Base-by-base conservation (phyloP, 2,329 filamentous ascomycete genomes). In the Fusarium newnesense region DNA sequence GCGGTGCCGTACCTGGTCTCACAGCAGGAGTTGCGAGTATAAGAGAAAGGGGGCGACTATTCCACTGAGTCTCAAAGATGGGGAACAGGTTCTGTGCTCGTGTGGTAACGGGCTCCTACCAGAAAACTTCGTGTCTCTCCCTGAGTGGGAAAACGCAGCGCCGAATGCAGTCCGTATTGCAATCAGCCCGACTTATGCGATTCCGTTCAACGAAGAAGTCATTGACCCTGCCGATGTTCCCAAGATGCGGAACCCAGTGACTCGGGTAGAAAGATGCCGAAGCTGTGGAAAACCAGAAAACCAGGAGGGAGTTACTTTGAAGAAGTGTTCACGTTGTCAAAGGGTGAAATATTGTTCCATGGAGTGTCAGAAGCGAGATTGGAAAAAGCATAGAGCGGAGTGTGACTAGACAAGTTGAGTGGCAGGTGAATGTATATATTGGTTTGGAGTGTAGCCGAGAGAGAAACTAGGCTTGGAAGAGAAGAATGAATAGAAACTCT, bases 131-230 rank as follows among this genome's bases (percentile, higher is more conserved):
- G 70, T 83, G 43, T 63, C 76, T 7, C 54, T 87, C 11, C 85
- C 85, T 0, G 81, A 83, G 24, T 86, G 86, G 82, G 81, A 86
- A 1, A 79, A 76, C 13, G 83, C 82, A 16, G 79, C 80, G 2
- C 77, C 81, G 60, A 79, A 84, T 54, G 84, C 86, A 34, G 88
- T 90, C 34, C 85, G 90, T 10, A 81, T 89, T 10, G 88, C 88
- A 9, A 88, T 92, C 72, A 91, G 89, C 62, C 88, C 88, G 0
- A 79, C 82, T 0, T 92, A 85, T 75, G 79, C 86, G 13, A 81
- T 82, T 28, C 81, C 82, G 0, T 80, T 83, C 15, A 82, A 85
- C 3, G 86, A 87, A 73, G 78, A 84, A 30, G 72, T 83, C 26
- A 69, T 83, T 1, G 80, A 83, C 28, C 58, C 60, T 44, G 68